Evolutionary conservation across 1,139 yeast genomes (phyloP).

Genomic region (Yamadazyma sp.): DNA sequence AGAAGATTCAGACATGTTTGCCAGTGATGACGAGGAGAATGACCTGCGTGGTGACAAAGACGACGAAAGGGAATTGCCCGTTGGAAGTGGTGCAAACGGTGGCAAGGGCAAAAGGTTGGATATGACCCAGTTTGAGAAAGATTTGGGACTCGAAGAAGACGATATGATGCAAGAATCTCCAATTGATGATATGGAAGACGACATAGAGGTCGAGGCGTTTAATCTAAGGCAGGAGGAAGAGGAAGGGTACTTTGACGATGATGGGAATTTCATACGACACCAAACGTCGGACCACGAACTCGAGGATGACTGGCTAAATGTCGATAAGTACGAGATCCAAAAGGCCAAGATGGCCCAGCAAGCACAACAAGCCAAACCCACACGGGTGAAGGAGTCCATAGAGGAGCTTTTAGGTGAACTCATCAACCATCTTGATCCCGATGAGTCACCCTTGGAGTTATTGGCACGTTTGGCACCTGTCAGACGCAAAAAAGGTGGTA

Average conservation of each 20-base stretch:
- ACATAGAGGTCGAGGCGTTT: constrained; percentile 53
- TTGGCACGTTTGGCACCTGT: constrained; percentile 44
- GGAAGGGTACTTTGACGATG: constrained; percentile 62
- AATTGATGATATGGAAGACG: constrained; percentile 7
- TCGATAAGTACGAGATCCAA: constrained; percentile 51
- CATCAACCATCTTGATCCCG: constrained; percentile 50
- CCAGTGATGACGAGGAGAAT: constrained; percentile 25
- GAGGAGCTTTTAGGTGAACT: constrained; percentile 34
- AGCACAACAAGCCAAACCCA: constrained; percentile 18
- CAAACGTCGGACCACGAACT: constrained; percentile 32
- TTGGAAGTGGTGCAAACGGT: constrained; percentile 1
- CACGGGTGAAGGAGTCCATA: constrained; percentile 11
- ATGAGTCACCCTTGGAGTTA: constrained; percentile 67
- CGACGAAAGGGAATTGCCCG: not conserved
- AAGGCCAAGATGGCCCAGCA: constrained; percentile 47
- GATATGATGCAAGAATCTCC: constrained; percentile 1
- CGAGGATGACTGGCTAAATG: constrained; percentile 28
- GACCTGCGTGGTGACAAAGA: not conserved
- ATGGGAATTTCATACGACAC: constrained; percentile 57
- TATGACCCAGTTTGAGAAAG: constrained; percentile 26
- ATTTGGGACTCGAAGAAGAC: constrained; percentile 11
- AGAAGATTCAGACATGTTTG: constrained; percentile 38
- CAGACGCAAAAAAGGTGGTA: constrained; percentile 16
- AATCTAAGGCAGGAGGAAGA: constrained; percentile 55
- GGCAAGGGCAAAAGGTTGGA: constrained; percentile 71